Evolutionary conservation across 23 red algal genomes (phyloP), one percentile per base, ranked within the genome.

Genomic region (Gracilaria gracilis): DNA sequence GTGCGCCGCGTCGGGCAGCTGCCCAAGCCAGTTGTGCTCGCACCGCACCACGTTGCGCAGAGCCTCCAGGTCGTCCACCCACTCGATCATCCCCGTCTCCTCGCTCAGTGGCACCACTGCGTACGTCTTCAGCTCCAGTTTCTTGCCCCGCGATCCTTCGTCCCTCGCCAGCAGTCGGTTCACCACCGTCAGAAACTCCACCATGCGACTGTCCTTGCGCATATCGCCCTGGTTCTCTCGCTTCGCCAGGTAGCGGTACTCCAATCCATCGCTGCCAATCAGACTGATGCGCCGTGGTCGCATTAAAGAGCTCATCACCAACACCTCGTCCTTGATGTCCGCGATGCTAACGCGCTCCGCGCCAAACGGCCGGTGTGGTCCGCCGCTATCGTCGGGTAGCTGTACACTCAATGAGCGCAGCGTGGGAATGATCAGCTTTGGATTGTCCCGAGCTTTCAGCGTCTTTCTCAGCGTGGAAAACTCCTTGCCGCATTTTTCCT

Each of bases 81-180:
- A 99, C 44, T 99, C 97, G 55, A 99, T 76, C 57, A 99, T 93
- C 1, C 97, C 97, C 48, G 94, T 95, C 57, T 99, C 94, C 50
- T 99, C 97, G 57, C 85, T 96, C 67, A 99, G 94, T 37, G 97
- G 97, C 79, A 99, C 29, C 24, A 99, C 97, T 0, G 92, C 91
- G 74, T 99, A 99, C 9, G 97, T 99, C 42, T 93, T 85, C 57
- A 99, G 76, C 23, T 44, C 71, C 74, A 98, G 62, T 2, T 82
- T 65, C 28, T 89, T 88, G 31, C 90, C 83, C 15, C 87, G 42
- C 4, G 88, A 72, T 17, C 34, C 36, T 23, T 77, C 57, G 16
- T 88, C 87, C 35, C 83, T 87, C 27, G 71, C 58, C 67, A 98
- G 80, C 49, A 98, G 47, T 28, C 92, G 84, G 62, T 98, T 98